phyloP scores from a whole-genome alignment of 371 early-diverging fungal genomes.

The Rhizoclosmatium hyalinum region DNA sequence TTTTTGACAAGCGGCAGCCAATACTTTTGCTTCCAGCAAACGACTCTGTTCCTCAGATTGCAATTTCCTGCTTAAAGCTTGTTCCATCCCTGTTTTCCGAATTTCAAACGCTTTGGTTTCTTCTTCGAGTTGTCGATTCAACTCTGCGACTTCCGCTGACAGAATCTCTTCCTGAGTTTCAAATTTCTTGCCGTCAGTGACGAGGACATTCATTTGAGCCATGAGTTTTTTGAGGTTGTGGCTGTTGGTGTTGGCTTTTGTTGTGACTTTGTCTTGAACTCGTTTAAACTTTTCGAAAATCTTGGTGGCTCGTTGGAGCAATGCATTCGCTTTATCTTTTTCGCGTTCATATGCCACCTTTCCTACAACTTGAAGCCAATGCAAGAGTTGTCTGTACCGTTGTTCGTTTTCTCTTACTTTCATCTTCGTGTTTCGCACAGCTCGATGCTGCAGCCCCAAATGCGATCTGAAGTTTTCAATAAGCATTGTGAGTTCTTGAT shows the following conservation, averaged over 20 bases:
- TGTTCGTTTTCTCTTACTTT: conserved; percentile 34
- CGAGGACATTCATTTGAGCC: not conserved
- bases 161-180: not conserved
- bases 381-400: conserved; percentile 29
- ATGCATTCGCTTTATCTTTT: conserved; percentile 36
- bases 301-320: conserved; percentile 25
- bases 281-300: conserved; percentile 21
- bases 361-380: conserved; percentile 40
- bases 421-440: conserved; percentile 35
- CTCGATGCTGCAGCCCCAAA: conserved; percentile 26
- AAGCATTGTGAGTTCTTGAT: conserved; percentile 23
- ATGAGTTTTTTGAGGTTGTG: not conserved
- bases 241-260: conserved; percentile 4
- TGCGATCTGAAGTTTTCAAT: conserved; percentile 27
- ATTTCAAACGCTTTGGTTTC: not conserved
- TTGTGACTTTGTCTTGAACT: conserved; percentile 17
- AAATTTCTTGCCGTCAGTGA: conserved; percentile 7
- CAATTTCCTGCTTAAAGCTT: conserved; percentile 17
- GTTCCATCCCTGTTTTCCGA: conserved; percentile 26
- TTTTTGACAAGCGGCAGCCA: conserved; percentile 27
- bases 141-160: conserved; percentile 12
- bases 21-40: conserved; percentile 25
- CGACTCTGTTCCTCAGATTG: conserved; percentile 31
- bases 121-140: conserved; percentile 15
- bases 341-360: conserved; percentile 39